A percentile compares a stretch with the other conserved stretches of the same genome.
Conservation (phyloP, 371 early-diverging fungal genomes). For the Mucor lusitanicus region DNA sequence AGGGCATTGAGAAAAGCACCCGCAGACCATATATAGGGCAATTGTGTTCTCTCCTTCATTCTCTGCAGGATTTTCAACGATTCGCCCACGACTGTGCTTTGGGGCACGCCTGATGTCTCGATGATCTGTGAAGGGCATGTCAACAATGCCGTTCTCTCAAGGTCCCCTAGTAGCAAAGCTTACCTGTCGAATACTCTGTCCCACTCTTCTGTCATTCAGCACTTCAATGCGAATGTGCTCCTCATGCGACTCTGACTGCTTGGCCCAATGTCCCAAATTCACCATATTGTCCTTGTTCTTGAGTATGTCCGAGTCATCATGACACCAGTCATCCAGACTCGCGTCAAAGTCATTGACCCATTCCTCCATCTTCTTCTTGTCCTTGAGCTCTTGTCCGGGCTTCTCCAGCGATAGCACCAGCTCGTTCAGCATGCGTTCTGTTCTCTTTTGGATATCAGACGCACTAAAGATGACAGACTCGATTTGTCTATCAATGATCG, state of each 20-base stretch:
- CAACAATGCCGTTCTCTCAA: background rate
- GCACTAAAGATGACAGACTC: conserved; percentile 47
- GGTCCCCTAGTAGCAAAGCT: background rate
- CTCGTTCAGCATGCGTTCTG: conserved; percentile 44
- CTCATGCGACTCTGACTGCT: conserved; percentile 40
- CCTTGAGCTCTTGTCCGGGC: conserved; percentile 29
- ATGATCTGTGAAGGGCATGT: conserved; percentile 34
- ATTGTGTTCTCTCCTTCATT: conserved; percentile 51
- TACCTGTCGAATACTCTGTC: conserved; percentile 45
- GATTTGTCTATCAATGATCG: conserved; percentile 44
- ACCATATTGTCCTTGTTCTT: conserved; percentile 34
- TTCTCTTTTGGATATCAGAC: conserved; percentile 49
- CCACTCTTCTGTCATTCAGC: conserved; percentile 47
- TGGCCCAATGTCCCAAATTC: conserved; percentile 42
- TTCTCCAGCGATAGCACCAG: conserved; percentile 41
- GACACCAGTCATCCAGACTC: conserved; percentile 56
- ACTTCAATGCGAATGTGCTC: conserved; percentile 47
- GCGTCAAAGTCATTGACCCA: conserved; percentile 57
- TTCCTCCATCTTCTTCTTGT: conserved; percentile 44
- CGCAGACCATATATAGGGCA: conserved; percentile 55
- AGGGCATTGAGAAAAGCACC: conserved; percentile 44
- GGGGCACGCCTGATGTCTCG: conserved; percentile 49
- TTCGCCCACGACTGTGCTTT: conserved; percentile 50
- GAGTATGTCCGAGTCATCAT: conserved; percentile 48
- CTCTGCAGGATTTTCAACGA: conserved; percentile 45